These are phyloP conservation scores for Plantago coronopus DNA, from an alignment of 305 asterid genomes.

Conservation along the genomic window DNA sequence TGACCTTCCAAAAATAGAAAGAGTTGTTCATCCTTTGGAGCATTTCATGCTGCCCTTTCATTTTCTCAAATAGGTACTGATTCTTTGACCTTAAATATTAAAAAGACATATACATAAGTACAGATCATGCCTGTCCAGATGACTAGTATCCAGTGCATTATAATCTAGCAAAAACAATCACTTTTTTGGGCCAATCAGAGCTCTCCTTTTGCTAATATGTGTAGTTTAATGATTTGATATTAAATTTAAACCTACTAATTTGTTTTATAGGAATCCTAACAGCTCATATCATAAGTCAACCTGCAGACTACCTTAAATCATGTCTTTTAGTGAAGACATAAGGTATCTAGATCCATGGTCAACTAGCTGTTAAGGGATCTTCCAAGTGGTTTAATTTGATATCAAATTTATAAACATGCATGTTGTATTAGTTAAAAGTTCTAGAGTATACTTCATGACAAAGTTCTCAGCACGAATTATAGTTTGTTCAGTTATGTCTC, in stretches of 20 bases:
- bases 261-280: background rate
- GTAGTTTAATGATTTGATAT: background rate
- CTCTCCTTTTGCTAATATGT: background rate
- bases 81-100: background rate
- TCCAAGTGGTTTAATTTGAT: background rate
- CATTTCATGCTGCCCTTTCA: background rate
- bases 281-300: constrained; percentile 1
- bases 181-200: background rate
- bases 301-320: background rate
- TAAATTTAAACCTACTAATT: constrained; percentile 1
- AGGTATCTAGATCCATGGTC: background rate
- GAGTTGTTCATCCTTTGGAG: too few relatives aligned
- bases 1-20: too few relatives aligned
- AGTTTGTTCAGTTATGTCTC: too few relatives aligned
- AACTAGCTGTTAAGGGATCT: background rate
- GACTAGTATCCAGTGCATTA: background rate
- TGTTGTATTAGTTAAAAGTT: too few relatives aligned
- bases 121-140: background rate
- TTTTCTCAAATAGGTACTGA: background rate
- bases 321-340: background rate
- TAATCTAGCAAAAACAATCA: background rate
- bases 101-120: background rate
- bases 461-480: too few relatives aligned
- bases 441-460: too few relatives aligned
- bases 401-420: too few relatives aligned